These are phyloP conservation scores for Xerocomellus amylosporus DNA, from an alignment of 768 basidiomycete species.

Conservation along the genomic window DNA sequence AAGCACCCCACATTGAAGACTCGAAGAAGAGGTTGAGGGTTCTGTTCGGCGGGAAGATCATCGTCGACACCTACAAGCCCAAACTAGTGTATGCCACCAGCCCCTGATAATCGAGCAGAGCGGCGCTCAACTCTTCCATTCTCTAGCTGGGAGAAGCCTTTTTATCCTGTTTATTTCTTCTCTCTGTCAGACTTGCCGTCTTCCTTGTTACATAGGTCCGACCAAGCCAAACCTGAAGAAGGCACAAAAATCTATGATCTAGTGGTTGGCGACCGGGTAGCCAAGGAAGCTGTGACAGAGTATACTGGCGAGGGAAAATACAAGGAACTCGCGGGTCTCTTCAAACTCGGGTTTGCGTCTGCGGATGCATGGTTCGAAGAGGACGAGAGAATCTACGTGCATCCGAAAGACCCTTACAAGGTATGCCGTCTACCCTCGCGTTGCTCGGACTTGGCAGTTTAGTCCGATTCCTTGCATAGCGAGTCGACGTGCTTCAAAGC, in stretches of 20 bases:
- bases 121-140: not conserved
- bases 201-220: constrained; percentile 38
- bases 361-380: constrained; percentile 70
- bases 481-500: constrained; percentile 58
- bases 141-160: constrained; percentile 53
- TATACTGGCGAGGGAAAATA: constrained; percentile 28
- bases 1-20: constrained; percentile 47
- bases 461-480: constrained; percentile 32
- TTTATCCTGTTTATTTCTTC: constrained; percentile 59
- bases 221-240: constrained; percentile 29
- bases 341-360: constrained; percentile 47
- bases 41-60: constrained; percentile 46
- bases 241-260: constrained; percentile 44
- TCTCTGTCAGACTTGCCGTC: constrained; percentile 42
- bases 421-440: constrained; percentile 29
- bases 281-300: constrained; percentile 39
- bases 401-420: constrained; percentile 71
- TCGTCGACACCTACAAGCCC: constrained; percentile 55
- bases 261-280: constrained; percentile 39
- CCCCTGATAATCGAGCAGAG: not conserved
- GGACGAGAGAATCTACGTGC: constrained; percentile 57
- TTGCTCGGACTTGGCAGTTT: not conserved
- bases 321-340: constrained; percentile 44
- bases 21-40: constrained; percentile 52
- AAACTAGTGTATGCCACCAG: constrained; percentile 53